These are phyloP conservation scores for Rhodotorula paludigena DNA, from an alignment of 768 basidiomycete genomes.

Conservation along the genomic window DNA sequence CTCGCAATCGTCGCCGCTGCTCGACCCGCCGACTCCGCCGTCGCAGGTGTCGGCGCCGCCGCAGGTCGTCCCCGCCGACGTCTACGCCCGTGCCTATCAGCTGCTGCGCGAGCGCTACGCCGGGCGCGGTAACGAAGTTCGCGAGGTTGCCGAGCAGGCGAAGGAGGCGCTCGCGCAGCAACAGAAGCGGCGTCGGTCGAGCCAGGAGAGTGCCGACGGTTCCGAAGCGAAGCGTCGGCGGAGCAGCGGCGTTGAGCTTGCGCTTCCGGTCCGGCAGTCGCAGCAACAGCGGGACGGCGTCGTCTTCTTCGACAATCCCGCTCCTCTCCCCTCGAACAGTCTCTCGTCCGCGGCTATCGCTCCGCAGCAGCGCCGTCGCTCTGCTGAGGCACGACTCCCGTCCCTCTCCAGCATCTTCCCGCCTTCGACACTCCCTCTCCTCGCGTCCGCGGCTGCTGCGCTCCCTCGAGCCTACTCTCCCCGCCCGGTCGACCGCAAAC, in stretches of 20 bases:
- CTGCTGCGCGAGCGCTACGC: slow-evolving; percentile 10
- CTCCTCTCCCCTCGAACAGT: background rate
- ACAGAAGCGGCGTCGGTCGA: background rate
- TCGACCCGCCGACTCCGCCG: background rate
- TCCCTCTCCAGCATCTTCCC: too few relatives aligned
- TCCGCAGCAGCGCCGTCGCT: too few relatives aligned
- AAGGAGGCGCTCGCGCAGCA: background rate
- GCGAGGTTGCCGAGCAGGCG: background rate
- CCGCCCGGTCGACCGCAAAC: background rate
- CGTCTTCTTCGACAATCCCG: slow-evolving; percentile 24
- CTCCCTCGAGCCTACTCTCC: background rate
- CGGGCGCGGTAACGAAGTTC: background rate
- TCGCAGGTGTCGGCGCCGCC: background rate
- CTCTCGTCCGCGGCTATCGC: too few relatives aligned
- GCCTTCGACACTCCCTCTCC: too few relatives aligned
- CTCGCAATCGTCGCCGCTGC: background rate
- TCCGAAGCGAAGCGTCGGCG: too few relatives aligned
- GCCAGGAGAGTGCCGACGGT: too few relatives aligned
- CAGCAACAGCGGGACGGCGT: too few relatives aligned
- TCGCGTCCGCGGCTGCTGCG: too few relatives aligned
- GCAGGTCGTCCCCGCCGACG: background rate
- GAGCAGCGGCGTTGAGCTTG: background rate
- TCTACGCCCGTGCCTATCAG: slow-evolving; percentile 14
- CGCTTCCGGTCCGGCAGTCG: too few relatives aligned
- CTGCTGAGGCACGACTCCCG: too few relatives aligned